Conservation (phyloP, 225 moss, liverwort and hornwort species). For the Straminergon stramineum region DNA sequence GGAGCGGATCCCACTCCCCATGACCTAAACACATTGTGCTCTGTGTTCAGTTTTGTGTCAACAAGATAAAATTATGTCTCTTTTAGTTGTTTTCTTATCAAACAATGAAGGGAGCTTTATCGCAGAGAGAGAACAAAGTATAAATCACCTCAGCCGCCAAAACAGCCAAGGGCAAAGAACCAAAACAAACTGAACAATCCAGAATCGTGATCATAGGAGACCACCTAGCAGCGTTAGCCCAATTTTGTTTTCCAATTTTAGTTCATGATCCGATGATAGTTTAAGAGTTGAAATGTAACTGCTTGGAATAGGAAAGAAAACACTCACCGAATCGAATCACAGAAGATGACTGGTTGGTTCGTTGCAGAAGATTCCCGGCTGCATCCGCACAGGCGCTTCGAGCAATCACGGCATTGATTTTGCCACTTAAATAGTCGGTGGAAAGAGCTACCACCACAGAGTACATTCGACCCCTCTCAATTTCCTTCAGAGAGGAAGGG, state of each 20-base stretch:
- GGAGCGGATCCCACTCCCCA: neutral
- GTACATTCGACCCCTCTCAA: constrained; percentile 7
- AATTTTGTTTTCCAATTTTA: neutral
- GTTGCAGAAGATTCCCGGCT: constrained; percentile 25
- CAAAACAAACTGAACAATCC: neutral
- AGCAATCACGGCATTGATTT: constrained; percentile 9
- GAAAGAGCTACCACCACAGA: constrained; percentile 21
- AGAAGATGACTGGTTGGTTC: constrained; percentile 14
- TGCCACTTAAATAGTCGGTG: constrained; percentile 1
- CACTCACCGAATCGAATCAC: constrained; percentile 22
- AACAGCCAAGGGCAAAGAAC: neutral
- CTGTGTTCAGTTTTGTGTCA: neutral
- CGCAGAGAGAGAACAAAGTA: neutral
- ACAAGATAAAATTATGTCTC: neutral
- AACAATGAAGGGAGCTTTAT: neutral
- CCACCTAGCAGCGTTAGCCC: neutral
- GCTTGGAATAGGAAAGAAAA: neutral
- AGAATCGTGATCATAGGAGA: neutral
- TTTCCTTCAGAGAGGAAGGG: constrained; percentile 26
- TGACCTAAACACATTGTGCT: neutral
- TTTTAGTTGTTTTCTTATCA: neutral
- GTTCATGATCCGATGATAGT: neutral
- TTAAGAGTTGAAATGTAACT: neutral
- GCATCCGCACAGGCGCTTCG: constrained; percentile 20
- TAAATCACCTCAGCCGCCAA: neutral